Conservation (phyloP, 2,329 filamentous ascomycete genomes). For the Fusarium subglutinans region DNA sequence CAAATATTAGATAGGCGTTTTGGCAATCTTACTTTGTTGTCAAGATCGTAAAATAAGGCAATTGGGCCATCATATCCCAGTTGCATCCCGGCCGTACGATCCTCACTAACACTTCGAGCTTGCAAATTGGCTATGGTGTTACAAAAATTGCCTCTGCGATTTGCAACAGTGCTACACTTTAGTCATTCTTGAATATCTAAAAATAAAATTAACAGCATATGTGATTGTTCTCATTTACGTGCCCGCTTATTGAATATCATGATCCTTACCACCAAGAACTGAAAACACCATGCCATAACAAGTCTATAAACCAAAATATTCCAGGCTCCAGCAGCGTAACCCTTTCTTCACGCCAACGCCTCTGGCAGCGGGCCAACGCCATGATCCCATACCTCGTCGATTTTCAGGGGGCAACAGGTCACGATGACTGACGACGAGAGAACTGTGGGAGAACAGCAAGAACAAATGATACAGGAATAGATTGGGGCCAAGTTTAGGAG, state of each 20-base stretch:
- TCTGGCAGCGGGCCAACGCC: constrained; percentile 32
- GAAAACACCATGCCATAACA: constrained; percentile 37
- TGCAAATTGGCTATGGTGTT: background rate
- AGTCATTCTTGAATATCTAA: constrained; percentile 5
- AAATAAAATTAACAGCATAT: background rate
- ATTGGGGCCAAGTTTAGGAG: background rate
- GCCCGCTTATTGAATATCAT: constrained; percentile 33
- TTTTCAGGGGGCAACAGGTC: constrained; percentile 14
- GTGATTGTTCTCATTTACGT: constrained; percentile 20
- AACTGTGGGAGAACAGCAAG: constrained; percentile 18
- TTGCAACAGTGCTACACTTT: background rate
- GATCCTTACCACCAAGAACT: constrained; percentile 27
- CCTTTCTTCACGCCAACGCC: constrained; percentile 35
- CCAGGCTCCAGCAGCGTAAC: constrained; percentile 26
- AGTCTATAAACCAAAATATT: constrained; percentile 36
- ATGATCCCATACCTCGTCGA: constrained; percentile 23
- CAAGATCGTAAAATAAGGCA: constrained; percentile 14
- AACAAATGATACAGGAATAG: constrained; percentile 14
- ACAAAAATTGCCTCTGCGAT: background rate
- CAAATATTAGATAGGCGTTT: constrained; percentile 35
- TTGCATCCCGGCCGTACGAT: background rate
- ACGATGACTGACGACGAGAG: constrained; percentile 17
- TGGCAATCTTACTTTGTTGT: constrained; percentile 15
- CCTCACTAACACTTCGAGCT: background rate
- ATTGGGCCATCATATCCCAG: background rate